Evolutionary conservation across 1,139 yeast species (phyloP).

Genomic region (Yarrowia galli): DNA sequence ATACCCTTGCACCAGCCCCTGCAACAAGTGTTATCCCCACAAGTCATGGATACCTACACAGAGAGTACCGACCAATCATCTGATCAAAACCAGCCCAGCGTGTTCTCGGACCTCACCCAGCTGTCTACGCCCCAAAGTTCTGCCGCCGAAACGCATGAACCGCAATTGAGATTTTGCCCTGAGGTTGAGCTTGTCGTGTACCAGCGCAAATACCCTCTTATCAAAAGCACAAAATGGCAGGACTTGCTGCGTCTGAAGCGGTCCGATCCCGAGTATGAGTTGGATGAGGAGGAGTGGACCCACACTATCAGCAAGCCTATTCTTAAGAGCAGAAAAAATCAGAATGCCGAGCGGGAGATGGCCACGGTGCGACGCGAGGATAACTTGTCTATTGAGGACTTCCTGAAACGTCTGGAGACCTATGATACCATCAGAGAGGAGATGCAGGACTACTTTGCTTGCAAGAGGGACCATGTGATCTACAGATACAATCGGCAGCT

Average conservation of each 20-base stretch:
- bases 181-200: constrained; percentile 28
- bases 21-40: constrained; percentile 15
- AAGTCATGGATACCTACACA: constrained; percentile 17
- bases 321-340: constrained; percentile 32
- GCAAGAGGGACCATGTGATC: constrained; percentile 6
- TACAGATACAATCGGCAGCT: constrained; percentile 11
- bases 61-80: constrained; percentile 23
- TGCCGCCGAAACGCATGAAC: constrained; percentile 9
- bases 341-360: constrained; percentile 18
- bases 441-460: constrained; percentile 24
- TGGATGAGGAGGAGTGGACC: constrained; percentile 3
- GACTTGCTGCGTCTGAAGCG: constrained; percentile 14
- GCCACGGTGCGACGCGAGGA: constrained; percentile 18
- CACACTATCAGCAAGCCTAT: constrained; percentile 21
- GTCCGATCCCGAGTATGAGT: background rate
- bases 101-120: constrained; percentile 15
- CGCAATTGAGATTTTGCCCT: constrained; percentile 28
- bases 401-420: constrained; percentile 12
- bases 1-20: background rate
- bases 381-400: constrained; percentile 15
- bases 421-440: constrained; percentile 29
- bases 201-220: constrained; percentile 12
- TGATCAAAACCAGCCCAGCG: constrained; percentile 8
- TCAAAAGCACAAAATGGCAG: constrained; percentile 13
- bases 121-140: constrained; percentile 10